Conservation (phyloP, 768 basidiomycete species). For the Lentinula aciculospora region DNA sequence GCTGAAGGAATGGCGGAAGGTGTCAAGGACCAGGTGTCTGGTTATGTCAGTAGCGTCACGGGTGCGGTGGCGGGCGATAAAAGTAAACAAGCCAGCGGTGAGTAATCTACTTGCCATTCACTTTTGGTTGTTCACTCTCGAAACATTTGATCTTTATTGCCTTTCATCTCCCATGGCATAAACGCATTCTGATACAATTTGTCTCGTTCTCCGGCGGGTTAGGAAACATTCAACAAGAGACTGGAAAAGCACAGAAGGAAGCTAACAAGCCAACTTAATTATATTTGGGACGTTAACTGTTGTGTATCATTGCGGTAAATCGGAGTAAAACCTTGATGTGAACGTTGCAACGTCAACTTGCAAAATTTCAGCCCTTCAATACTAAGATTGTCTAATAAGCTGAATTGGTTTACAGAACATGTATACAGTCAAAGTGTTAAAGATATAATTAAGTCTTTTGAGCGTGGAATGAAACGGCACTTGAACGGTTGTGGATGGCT, state of each 20-base stretch:
- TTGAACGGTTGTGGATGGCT: constrained; percentile 4
- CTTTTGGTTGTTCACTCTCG: neutral
- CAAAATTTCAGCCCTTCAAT: too few relatives aligned
- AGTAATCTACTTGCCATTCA: constrained; percentile 6
- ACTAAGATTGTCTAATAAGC: too few relatives aligned
- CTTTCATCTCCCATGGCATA: too few relatives aligned
- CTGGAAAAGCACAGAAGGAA: constrained; percentile 18
- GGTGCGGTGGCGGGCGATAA: constrained; percentile 49
- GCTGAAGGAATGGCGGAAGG: constrained; percentile 48
- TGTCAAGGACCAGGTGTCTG: constrained; percentile 33
- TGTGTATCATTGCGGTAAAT: too few relatives aligned
- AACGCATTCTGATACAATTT: neutral
- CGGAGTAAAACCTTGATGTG: too few relatives aligned
- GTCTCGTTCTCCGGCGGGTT: too few relatives aligned
- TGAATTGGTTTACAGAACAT: too few relatives aligned
- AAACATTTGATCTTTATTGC: too few relatives aligned
- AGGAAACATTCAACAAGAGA: constrained; percentile 40
- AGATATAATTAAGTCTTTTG: neutral
- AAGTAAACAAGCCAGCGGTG: constrained; percentile 36
- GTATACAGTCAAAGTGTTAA: too few relatives aligned
- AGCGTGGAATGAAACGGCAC: constrained; percentile 1
- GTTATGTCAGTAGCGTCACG: constrained; percentile 44
- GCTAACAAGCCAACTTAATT: constrained; percentile 9
- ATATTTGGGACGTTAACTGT: too few relatives aligned
- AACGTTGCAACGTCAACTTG: too few relatives aligned